These are phyloP conservation scores for Sporormia fimetaria DNA, from an alignment of 495 filamentous ascomycete species.

Conservation along the genomic window DNA sequence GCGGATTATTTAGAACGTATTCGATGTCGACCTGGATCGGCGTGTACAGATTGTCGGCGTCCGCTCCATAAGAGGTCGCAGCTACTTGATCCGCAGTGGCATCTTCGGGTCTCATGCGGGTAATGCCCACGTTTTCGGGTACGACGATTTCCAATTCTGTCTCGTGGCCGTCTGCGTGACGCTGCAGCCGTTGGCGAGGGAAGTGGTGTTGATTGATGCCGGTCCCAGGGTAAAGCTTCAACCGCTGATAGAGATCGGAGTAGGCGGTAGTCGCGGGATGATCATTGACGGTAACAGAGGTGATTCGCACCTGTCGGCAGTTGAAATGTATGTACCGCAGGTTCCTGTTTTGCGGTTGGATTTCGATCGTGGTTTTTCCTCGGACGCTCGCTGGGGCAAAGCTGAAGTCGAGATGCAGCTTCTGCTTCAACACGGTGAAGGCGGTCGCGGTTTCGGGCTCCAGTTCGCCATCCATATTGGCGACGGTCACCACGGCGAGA, in stretches of 20 bases:
- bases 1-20: constrained; percentile 58
- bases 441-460: constrained; percentile 2
- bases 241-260: constrained; percentile 57
- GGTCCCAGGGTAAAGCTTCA: constrained; percentile 50
- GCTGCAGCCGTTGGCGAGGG: constrained; percentile 35
- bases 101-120: constrained; percentile 1
- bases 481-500: constrained; percentile 5
- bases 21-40: constrained; percentile 55
- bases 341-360: constrained; percentile 56
- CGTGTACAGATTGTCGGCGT: constrained; percentile 32
- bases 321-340: constrained; percentile 64
- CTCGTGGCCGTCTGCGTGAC: constrained; percentile 45
- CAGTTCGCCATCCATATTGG: constrained; percentile 3
- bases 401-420: constrained; percentile 78
- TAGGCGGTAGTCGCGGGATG: constrained; percentile 47
- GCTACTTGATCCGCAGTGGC: constrained; percentile 26
- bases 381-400: constrained; percentile 61
- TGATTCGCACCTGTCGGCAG: constrained; percentile 74
- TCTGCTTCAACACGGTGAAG: constrained; percentile 65
- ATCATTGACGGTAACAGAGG: constrained; percentile 58
- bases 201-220: constrained; percentile 70
- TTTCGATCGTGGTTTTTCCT: constrained; percentile 69
- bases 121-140: constrained; percentile 47
- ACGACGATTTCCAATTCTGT: constrained; percentile 52
- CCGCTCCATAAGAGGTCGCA: constrained; percentile 30